phyloP scores from a whole-genome alignment of 2,329 filamentous ascomycete species.

The Chaetomium olivaceum region DNA sequence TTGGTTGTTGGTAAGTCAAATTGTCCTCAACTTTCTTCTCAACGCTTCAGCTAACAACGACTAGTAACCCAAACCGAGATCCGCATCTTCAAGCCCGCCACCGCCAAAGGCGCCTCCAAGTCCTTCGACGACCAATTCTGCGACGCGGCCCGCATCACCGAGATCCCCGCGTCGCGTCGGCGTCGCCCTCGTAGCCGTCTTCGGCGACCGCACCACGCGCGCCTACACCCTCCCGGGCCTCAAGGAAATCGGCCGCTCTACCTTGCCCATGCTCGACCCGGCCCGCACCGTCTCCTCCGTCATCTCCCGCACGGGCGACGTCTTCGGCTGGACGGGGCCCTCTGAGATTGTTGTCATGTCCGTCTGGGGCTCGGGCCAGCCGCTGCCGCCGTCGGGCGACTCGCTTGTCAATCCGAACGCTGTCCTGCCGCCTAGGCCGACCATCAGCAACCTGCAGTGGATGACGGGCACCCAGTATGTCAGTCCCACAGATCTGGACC shows the following conservation, averaged over 20 bases:
- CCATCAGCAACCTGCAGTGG: slow-evolving; percentile 95
- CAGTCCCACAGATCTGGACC: slow-evolving; percentile 81
- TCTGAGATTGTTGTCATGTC: slow-evolving; percentile 82
- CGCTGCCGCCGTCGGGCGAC: slow-evolving; percentile 65
- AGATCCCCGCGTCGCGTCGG: slow-evolving; percentile 74
- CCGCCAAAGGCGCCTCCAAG: slow-evolving; percentile 86
- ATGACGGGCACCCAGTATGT: slow-evolving; percentile 92
- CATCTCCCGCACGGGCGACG: slow-evolving; percentile 75
- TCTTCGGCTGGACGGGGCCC: slow-evolving; percentile 86
- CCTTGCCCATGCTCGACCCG: slow-evolving; percentile 71
- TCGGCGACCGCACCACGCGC: slow-evolving; percentile 76
- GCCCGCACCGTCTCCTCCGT: slow-evolving; percentile 68
- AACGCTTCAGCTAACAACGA: slow-evolving; percentile 32
- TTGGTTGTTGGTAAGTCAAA: slow-evolving; percentile 66
- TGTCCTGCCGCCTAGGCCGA: slow-evolving; percentile 75
- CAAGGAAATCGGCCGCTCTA: slow-evolving; percentile 74
- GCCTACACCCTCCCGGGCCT: slow-evolving; percentile 85
- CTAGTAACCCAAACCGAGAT: slow-evolving; percentile 68
- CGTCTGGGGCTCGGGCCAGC: slow-evolving; percentile 75
- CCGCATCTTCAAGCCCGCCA: slow-evolving; percentile 84
- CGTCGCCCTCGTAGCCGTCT: slow-evolving; percentile 78
- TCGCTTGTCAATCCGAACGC: slow-evolving; percentile 76
- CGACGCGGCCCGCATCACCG: slow-evolving; percentile 74
- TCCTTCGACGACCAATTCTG: slow-evolving; percentile 82
- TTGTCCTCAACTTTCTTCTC: not conserved